Percentiles rank a stretch among this genome's conserved stretches.
Conservation (phyloP, 1,284 basidiomycete species). For the Fomitiporia mediterranea region DNA sequence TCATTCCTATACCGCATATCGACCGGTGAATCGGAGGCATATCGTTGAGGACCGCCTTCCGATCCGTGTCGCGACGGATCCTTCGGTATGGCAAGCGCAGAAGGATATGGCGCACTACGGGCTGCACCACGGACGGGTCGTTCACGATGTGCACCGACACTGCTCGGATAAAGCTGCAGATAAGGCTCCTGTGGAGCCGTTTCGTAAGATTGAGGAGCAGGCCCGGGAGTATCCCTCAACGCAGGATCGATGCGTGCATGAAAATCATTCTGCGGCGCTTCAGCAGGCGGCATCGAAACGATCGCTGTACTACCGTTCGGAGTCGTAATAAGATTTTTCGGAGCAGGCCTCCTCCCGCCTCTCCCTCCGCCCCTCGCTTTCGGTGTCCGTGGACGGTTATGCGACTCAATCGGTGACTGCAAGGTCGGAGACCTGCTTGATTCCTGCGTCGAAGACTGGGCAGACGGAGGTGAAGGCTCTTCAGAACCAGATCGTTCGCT, state of each 20-base stretch:
- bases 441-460: not conserved
- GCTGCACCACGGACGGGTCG: not conserved
- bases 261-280: not conserved
- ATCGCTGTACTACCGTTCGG: not conserved
- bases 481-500: not conserved
- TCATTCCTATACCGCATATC: not conserved
- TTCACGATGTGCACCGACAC: not conserved
- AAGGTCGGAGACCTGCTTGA: not conserved
- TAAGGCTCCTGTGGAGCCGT: not conserved
- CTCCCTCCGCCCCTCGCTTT: not conserved
- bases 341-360: not conserved
- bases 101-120: constrained; percentile 3
- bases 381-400: not conserved
- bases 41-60: not conserved
- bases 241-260: constrained; percentile 1
- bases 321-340: constrained; percentile 1
- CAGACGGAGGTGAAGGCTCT: not conserved
- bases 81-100: not conserved
- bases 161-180: not conserved
- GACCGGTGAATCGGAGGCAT: not conserved
- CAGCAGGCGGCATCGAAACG: not conserved
- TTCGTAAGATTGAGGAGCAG: not conserved
- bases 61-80: not conserved
- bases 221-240: not conserved
- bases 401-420: not conserved